Conservation (phyloP, 768 basidiomycete genomes). For the Hericium coralloides region DNA sequence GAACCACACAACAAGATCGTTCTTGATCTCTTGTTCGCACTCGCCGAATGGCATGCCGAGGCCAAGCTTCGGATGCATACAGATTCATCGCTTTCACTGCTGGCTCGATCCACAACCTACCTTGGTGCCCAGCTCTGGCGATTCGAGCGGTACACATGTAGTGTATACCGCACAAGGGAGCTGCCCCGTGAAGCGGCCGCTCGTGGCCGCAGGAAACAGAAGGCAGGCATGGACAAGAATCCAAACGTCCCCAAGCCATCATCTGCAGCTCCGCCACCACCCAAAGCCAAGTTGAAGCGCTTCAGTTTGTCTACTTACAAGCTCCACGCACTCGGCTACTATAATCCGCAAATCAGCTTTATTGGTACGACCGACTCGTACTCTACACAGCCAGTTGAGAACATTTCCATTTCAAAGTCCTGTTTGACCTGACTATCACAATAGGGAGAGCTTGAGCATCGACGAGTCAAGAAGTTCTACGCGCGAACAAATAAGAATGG, state of each 20-base stretch:
- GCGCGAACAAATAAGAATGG: constrained; percentile 18
- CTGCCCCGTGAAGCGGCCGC: not conserved
- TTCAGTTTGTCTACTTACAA: constrained; percentile 24
- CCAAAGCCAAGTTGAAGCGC: not conserved
- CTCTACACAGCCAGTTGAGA: constrained; percentile 20
- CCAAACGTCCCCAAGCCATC: too few relatives aligned
- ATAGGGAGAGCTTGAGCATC: constrained; percentile 30
- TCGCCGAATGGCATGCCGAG: constrained; percentile 18
- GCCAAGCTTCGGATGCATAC: constrained; percentile 15
- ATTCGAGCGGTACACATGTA: not conserved
- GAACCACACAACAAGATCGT: constrained; percentile 15
- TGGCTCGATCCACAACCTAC: not conserved
- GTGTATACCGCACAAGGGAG: not conserved
- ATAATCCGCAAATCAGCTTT: constrained; percentile 2
- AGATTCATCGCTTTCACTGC: not conserved
- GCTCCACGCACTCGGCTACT: constrained; percentile 18
- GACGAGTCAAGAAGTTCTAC: constrained; percentile 21
- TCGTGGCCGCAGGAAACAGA: not conserved
- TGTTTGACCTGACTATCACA: too few relatives aligned
- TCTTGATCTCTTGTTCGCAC: constrained; percentile 14
- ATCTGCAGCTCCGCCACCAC: too few relatives aligned
- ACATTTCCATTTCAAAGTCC: too few relatives aligned
- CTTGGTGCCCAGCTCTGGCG: not conserved
- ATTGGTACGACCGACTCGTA: constrained; percentile 18
- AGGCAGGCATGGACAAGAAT: too few relatives aligned